Percentiles rank a stretch among this genome's conserved stretches.
These are phyloP conservation scores for Aspergillus sp. DNA, from an alignment of 2,329 filamentous ascomycete species.

Conservation along the genomic window DNA sequence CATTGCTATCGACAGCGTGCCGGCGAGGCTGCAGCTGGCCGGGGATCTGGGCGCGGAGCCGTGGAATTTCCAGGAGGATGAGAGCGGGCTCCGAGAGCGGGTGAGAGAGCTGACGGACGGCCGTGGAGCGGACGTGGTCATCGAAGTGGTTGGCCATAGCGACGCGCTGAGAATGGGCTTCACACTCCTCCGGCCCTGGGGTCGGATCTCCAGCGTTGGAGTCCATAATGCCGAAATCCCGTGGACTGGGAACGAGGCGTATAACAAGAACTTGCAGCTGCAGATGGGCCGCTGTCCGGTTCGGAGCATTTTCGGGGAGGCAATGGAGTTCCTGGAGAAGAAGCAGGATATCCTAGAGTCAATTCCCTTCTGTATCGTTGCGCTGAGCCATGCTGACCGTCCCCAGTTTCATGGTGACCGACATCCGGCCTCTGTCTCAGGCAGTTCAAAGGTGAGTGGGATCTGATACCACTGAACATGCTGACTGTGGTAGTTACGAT, in stretches of 20 bases:
- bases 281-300: slow-evolving; percentile 71
- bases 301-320: slow-evolving; percentile 50
- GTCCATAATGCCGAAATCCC: slow-evolving; percentile 64
- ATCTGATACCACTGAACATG: not conserved
- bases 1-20: slow-evolving; percentile 69
- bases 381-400: slow-evolving; percentile 9
- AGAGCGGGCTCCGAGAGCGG: slow-evolving; percentile 43
- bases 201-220: slow-evolving; percentile 61
- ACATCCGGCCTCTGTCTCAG: slow-evolving; percentile 57
- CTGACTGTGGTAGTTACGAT: slow-evolving; percentile 41
- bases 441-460: slow-evolving; percentile 45
- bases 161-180: slow-evolving; percentile 59
- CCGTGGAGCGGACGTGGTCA: slow-evolving; percentile 71
- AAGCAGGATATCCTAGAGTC: slow-evolving; percentile 58
- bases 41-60: slow-evolving; percentile 65
- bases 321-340: slow-evolving; percentile 52
- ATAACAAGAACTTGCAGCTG: slow-evolving; percentile 58
- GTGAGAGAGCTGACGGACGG: slow-evolving; percentile 67
- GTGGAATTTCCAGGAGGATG: slow-evolving; percentile 62
- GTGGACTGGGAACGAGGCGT: slow-evolving; percentile 54
- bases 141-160: slow-evolving; percentile 64
- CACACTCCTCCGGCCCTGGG: slow-evolving; percentile 63
- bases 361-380: slow-evolving; percentile 21
- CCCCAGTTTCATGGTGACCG: slow-evolving; percentile 61
- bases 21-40: slow-evolving; percentile 62